Conservation (phyloP, 1,284 basidiomycete species). For the Boletus sp. region DNA sequence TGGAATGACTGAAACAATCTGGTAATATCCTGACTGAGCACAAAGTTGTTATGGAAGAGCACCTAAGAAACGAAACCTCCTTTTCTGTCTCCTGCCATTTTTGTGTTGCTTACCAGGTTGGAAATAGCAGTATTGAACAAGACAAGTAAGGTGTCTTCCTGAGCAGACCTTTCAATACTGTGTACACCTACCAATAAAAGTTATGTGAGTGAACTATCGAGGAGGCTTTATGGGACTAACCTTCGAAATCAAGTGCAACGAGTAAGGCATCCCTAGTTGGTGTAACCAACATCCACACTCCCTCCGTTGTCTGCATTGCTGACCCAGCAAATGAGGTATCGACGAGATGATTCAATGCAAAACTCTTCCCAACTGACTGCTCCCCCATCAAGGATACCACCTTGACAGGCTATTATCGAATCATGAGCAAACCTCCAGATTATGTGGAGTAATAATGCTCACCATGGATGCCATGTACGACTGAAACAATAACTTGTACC, state of each 20-base stretch:
- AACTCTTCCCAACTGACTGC: constrained; percentile 68
- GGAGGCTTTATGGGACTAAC: constrained; percentile 27
- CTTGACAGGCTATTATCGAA: constrained; percentile 51
- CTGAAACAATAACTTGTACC: constrained; percentile 67
- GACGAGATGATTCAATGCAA: constrained; percentile 61
- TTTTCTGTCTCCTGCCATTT: no score
- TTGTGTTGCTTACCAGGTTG: constrained; percentile 42
- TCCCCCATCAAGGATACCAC: constrained; percentile 73
- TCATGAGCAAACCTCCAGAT: neutral
- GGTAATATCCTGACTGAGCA: constrained; percentile 58
- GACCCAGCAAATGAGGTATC: constrained; percentile 70
- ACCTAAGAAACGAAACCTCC: constrained; percentile 42
- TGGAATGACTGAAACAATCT: constrained; percentile 69
- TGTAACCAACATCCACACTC: constrained; percentile 70
- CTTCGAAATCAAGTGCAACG: constrained; percentile 69
- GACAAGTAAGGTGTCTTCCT: constrained; percentile 65
- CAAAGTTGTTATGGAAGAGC: constrained; percentile 67
- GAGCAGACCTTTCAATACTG: constrained; percentile 63
- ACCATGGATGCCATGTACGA: constrained; percentile 65
- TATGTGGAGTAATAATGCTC: neutral
- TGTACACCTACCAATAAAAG: constrained; percentile 54
- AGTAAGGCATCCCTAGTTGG: constrained; percentile 58
- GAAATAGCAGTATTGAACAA: constrained; percentile 69
- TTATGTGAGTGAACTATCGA: neutral
- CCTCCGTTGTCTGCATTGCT: constrained; percentile 68